Evolutionary conservation across 2,329 filamentous ascomycete genomes (phyloP).

Genomic region (Epichloe sibirici): DNA sequence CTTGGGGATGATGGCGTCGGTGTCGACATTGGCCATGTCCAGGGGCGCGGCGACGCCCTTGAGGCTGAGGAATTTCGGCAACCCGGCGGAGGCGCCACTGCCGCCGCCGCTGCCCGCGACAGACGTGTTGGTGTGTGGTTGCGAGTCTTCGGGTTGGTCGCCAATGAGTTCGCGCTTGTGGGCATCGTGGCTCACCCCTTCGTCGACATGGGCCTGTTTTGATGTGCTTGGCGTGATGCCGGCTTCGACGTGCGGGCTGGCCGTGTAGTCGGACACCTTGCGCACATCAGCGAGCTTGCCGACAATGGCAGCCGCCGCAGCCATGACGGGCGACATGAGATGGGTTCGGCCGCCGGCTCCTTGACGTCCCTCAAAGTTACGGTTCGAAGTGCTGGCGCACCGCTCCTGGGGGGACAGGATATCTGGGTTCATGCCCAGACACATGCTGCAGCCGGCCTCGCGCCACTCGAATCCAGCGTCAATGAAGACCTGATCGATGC

Average conservation of each 20-base stretch:
- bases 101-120: conserved; percentile 20
- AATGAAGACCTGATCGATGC: conserved; percentile 81
- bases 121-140: conserved; percentile 51
- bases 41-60: conserved; percentile 82
- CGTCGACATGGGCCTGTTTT: conserved; percentile 38
- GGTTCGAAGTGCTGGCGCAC: conserved; percentile 90
- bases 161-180: conserved; percentile 39
- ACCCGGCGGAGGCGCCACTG: conserved; percentile 41
- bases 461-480: conserved; percentile 96
- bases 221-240: conserved; percentile 24
- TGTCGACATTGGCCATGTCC: conserved; percentile 85
- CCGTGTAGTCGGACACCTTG: conserved; percentile 53
- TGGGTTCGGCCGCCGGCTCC: conserved; percentile 86
- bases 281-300: conserved; percentile 90
- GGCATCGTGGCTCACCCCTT: conserved; percentile 38
- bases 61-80: conserved; percentile 72
- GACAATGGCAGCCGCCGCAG: conserved; percentile 76
- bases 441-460: conserved; percentile 98
- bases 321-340: conserved; percentile 95
- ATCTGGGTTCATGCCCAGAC: conserved; percentile 97
- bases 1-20: conserved; percentile 98
- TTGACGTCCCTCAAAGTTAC: conserved; percentile 95
- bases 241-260: conserved; percentile 48
- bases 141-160: conserved; percentile 51
- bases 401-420: conserved; percentile 86